Base-by-base conservation (phyloP, 768 basidiomycete species). In the Lyophyllum semitale region DNA sequence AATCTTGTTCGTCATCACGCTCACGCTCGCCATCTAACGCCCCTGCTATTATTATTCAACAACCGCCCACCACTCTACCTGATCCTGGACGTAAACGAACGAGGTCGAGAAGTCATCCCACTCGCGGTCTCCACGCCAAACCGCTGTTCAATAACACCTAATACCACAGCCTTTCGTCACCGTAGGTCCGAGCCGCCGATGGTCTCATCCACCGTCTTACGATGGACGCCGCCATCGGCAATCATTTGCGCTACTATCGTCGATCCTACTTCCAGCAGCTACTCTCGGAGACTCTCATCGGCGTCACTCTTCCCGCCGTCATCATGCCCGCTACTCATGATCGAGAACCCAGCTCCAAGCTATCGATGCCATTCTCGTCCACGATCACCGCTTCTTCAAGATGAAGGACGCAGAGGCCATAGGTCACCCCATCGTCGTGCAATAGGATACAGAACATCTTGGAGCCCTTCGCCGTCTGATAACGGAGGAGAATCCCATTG, bases 71-170 rank as follows among this genome's bases (percentile, higher is more conserved):
- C 9, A 25, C 17, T 11, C 15, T 29, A 17, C 20, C 51, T 37
- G 52, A 27, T 49, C 54, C 44, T 45, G 46, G 47, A 15, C 49
- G 55, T n/a, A 50, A 52, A 22, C 51, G 47, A 12, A 60, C 60
- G 26, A 50, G 32, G 22, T 55, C 52, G 6, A 27, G 41, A 42
- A 42, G 20, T 41, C n/a, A n/a, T n/a, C 46, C 42, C 60, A 40
- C 5, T 59, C 66, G 35, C 49, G 57, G n/a, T 63, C 65, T 27
- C 62, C 37, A 18, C 37, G 17, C 17, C n/a, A 6, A 38, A n/a
- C n/a, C n/a, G 37, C 17, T 17, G 23, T 37, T 9, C 48, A 37
- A 40, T n/a, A n/a, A n/a, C n/a, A n/a, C n/a, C n/a, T n/a, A n/a
- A n/a, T n/a, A n/a, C n/a, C n/a, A 32, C 53, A 46, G 35, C 53